A percentile compares a stretch with the other conserved stretches of the same genome.
These are phyloP conservation scores for Cercospora sp. DNA, from an alignment of 2,329 filamentous ascomycete species.

Conservation along the genomic window DNA sequence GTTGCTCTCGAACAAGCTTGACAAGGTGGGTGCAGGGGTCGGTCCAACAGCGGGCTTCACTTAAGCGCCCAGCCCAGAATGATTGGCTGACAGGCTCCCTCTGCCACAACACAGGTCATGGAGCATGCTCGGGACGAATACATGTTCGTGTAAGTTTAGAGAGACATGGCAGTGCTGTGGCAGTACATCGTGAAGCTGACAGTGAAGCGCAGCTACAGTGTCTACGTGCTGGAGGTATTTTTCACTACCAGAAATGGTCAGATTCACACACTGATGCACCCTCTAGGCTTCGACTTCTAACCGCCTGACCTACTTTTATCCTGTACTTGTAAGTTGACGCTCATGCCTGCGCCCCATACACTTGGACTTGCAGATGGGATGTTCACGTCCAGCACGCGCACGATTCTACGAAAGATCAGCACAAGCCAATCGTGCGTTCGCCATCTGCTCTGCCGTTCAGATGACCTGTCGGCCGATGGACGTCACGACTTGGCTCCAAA, in stretches of 20 bases:
- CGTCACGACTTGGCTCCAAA: slow-evolving; percentile 6
- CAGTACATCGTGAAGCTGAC: slow-evolving; percentile 30
- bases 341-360: slow-evolving; percentile 6
- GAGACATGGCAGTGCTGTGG: slow-evolving; percentile 58
- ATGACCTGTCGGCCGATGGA: slow-evolving; percentile 9
- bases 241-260: not conserved
- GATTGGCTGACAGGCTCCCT: slow-evolving; percentile 37
- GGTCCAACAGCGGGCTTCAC: slow-evolving; percentile 14
- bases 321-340: slow-evolving; percentile 18
- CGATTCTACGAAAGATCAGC: not conserved
- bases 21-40: slow-evolving; percentile 27
- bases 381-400: not conserved
- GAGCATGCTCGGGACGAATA: slow-evolving; percentile 71
- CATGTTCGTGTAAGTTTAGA: slow-evolving; percentile 65
- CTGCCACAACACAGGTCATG: slow-evolving; percentile 51
- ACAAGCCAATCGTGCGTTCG: not conserved
- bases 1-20: slow-evolving; percentile 29
- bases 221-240: slow-evolving; percentile 56
- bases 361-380: not conserved
- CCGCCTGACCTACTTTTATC: slow-evolving; percentile 22
- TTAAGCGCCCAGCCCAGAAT: slow-evolving; percentile 32
- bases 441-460: slow-evolving; percentile 19
- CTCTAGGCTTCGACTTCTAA: slow-evolving; percentile 23
- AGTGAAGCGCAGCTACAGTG: slow-evolving; percentile 48
- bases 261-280: slow-evolving; percentile 3